Percentiles rank a stretch among this genome's conserved stretches.
Conservation (phyloP, 106 monocot species). For the Narthecium ossifragum region DNA sequence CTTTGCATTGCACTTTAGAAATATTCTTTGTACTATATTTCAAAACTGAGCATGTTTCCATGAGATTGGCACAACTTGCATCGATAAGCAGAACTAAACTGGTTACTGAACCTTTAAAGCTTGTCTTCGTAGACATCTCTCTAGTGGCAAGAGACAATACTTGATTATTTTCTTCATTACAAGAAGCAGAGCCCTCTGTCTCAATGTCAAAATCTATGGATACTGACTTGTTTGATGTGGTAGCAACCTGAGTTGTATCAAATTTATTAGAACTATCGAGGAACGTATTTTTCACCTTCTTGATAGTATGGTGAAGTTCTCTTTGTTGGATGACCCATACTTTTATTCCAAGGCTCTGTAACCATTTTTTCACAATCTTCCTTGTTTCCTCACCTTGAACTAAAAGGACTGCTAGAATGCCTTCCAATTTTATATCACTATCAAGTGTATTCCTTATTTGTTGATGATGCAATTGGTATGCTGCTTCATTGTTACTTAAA, state of each 20-base stretch:
- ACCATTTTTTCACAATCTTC: conserved; percentile 44
- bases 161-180: conserved; percentile 6
- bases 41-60: conserved; percentile 24
- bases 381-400: conserved; percentile 51
- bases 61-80: conserved; percentile 14
- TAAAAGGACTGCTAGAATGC: conserved; percentile 19
- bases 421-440: conserved; percentile 15
- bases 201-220: conserved; percentile 5
- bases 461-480: not conserved
- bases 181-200: conserved; percentile 4
- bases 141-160: conserved; percentile 12
- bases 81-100: conserved; percentile 53
- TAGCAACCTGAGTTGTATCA: conserved; percentile 3
- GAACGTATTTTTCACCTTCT: conserved; percentile 17
- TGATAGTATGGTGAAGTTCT: conserved; percentile 35
- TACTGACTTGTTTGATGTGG: not conserved
- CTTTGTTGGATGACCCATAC: conserved; percentile 25
- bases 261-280: not conserved
- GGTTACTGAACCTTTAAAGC: not conserved
- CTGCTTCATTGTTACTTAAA: not conserved
- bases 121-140: conserved; percentile 6
- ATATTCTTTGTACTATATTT: conserved; percentile 12
- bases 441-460: not conserved
- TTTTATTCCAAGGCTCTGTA: conserved; percentile 55
- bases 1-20: conserved; percentile 21